phyloP scores from a whole-genome alignment of 768 basidiomycete species.

The Pleurotus tuoliensis region DNA sequence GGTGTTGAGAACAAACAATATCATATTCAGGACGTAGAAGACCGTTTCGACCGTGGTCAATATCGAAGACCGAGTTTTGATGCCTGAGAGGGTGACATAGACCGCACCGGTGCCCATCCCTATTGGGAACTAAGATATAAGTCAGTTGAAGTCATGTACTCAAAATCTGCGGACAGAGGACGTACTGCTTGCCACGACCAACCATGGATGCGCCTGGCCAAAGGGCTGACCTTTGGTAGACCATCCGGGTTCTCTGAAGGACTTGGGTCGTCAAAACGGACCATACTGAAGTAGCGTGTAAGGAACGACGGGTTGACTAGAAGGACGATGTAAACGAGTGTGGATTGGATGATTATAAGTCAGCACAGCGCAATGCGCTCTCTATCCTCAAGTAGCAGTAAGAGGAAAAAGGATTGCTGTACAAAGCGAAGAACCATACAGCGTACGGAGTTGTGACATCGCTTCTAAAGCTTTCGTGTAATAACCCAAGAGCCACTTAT shows the following conservation, averaged over 20 bases:
- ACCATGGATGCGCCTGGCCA: conserved; percentile 43
- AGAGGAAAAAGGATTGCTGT: conserved; percentile 1
- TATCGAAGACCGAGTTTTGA: conserved; percentile 28
- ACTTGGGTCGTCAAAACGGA: not conserved
- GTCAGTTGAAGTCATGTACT: not conserved
- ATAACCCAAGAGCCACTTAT: conserved; percentile 1
- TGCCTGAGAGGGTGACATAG: conserved; percentile 40
- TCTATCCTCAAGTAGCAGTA: not conserved
- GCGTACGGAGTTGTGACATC: not conserved
- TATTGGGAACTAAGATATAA: conserved; percentile 37
- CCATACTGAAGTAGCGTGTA: conserved; percentile 1
- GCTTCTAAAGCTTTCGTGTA: conserved; percentile 7
- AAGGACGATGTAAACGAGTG: conserved; percentile 6
- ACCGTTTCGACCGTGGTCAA: conserved; percentile 35
- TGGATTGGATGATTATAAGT: conserved; percentile 4
- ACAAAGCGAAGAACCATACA: conserved; percentile 2
- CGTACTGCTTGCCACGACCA: conserved; percentile 50
- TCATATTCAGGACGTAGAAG: conserved; percentile 45
- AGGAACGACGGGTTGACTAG: conserved; percentile 6
- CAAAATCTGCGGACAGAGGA: not conserved
- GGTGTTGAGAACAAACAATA: conserved; percentile 38
- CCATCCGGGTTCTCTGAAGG: not conserved
- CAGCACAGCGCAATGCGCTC: conserved; percentile 2
- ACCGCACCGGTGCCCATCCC: conserved; percentile 49
- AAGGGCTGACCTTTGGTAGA: conserved; percentile 22